A percentile compares a stretch with the other conserved stretches of the same genome.
Evolutionary conservation across 768 basidiomycete genomes (phyloP).

Genomic region (Hirschioporus abietinus): DNA sequence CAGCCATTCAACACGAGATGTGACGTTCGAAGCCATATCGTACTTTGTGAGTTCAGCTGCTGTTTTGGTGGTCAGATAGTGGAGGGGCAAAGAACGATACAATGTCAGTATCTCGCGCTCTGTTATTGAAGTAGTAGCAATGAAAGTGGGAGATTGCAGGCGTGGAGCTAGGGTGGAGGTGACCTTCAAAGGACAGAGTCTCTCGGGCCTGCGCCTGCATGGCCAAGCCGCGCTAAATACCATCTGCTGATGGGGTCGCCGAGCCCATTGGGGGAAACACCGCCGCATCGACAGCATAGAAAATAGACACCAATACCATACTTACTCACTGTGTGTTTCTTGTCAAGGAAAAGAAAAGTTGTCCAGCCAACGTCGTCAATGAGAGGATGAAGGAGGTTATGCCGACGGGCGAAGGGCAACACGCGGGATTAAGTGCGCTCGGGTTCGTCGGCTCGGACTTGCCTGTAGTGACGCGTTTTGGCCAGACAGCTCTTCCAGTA

Average conservation of each 20-base stretch:
- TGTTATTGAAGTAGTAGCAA: neutral
- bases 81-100: neutral
- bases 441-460: neutral
- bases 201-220: neutral
- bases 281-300: neutral
- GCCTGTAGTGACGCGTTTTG: too few relatives aligned
- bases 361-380: neutral
- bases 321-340: neutral
- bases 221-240: neutral
- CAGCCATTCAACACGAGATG: conserved; percentile 89
- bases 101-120: neutral
- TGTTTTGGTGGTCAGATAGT: neutral
- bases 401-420: neutral
- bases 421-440: neutral
- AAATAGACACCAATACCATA: neutral
- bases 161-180: neutral
- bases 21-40: neutral
- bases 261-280: neutral
- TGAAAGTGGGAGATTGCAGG: neutral
- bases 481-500: neutral
- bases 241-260: neutral
- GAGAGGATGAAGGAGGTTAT: neutral
- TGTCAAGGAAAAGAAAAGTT: neutral
- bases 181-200: neutral
- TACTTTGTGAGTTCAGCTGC: neutral